phyloP scores from a whole-genome alignment of 2,329 filamentous ascomycete species.

The Thielaviopsis musarum region DNA sequence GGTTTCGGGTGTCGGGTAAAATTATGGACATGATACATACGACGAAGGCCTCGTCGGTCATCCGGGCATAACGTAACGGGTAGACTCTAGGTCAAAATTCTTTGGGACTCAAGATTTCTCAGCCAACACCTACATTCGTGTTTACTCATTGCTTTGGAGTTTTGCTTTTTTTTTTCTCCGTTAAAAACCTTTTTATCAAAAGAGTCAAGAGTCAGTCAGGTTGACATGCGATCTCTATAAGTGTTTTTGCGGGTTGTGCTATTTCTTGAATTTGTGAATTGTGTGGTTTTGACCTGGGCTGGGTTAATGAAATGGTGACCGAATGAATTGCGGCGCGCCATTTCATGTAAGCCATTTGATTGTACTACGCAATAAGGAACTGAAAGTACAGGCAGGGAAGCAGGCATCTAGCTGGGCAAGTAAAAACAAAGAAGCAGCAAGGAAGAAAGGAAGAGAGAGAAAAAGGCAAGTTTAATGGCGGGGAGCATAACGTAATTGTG shows the following conservation, averaged over 20 bases:
- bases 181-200: background rate
- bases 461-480: no score
- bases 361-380: no score
- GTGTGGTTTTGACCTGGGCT: background rate
- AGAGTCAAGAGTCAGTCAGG: background rate
- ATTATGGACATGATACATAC: conserved; percentile 11
- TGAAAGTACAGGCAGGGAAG: background rate
- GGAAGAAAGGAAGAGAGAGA: no score
- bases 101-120: conserved; percentile 11
- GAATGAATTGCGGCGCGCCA: background rate
- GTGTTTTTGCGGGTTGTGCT: background rate
- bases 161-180: background rate
- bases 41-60: conserved; percentile 9
- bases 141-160: conserved; percentile 5
- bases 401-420: no score
- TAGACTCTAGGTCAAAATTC: conserved; percentile 12
- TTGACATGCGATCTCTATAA: background rate
- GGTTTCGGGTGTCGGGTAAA: conserved; percentile 8
- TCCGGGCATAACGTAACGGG: conserved; percentile 12
- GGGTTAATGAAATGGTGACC: background rate
- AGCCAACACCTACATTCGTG: background rate
- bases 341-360: background rate
- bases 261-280: background rate
- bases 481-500: no score
- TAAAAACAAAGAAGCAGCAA: no score